Evolutionary conservation across 371 early-diverging fungal species (phyloP), one percentile per base, ranked within the genome.

Genomic region (Actinomortierella wolfii): DNA sequence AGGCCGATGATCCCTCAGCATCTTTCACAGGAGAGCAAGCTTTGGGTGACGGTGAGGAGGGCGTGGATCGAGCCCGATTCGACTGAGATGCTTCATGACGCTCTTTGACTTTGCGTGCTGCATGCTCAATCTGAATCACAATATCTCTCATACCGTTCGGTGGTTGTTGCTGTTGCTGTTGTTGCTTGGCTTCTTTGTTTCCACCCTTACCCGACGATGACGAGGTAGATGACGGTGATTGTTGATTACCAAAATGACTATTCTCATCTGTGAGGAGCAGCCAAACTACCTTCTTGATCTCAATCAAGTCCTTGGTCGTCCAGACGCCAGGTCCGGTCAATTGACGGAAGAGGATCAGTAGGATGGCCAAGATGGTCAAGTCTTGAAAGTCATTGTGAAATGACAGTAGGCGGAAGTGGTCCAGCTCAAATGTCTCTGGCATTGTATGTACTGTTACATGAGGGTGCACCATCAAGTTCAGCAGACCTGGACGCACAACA

Each of bases 381-480:
- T 89, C 89, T 63, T 90, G 91, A 76, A 87, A 88, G 59, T 90
- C 90, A 60, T 89, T 87, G 54, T 88, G 83, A 71, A 84, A 85
- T 29, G 84, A 78, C 18, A 84, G 62, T 6, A 92, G 61, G 7
- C 92, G 80, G 45, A 79, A 74, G 26, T 79, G 68, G 58, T 92
- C 92, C 78, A 90, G 79, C 45, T 76, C 71, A 26, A 92, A 77
- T 0, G 88, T 85, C 56, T 86, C 86, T 15, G 85, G 85, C 73
- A 71, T 71, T 1, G 73, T 49, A 20, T 45, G 41, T 17, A 50
- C 54, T 3, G 63, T 62, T 20, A 51, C 49, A 23, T 61, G 66
- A 29, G 68, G 66, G 8, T 52, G 49, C 29, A 77, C 14, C 2
- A 77, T 56, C 77, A 73, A 67, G 20, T 77, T 69, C 48, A 73